phyloP scores from a whole-genome alignment of 495 filamentous ascomycete genomes.

The Tetracladium marchalianum region DNA sequence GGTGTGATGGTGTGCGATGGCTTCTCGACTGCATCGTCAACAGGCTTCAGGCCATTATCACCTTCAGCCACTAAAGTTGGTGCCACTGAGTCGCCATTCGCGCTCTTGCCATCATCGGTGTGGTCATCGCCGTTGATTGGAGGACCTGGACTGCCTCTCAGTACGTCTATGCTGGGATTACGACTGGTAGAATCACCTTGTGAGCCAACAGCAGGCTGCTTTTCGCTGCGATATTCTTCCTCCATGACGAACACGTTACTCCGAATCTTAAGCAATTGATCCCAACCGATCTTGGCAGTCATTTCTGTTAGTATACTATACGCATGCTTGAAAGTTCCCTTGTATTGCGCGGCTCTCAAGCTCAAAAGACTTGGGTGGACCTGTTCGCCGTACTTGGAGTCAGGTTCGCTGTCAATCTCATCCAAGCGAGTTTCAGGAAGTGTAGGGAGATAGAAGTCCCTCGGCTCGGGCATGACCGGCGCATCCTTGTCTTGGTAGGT shows the following conservation, averaged over 20 bases:
- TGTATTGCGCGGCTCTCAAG: conserved; percentile 77
- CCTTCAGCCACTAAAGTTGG: conserved; percentile 18
- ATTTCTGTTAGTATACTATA: conserved; percentile 92
- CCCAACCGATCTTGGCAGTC: conserved; percentile 93
- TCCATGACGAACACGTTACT: conserved; percentile 99
- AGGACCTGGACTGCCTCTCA: conserved; percentile 56
- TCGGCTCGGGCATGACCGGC: conserved; percentile 84
- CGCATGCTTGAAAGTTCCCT: conserved; percentile 89
- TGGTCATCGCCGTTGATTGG: conserved; percentile 47
- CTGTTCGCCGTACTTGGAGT: conserved; percentile 67
- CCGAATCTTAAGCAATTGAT: conserved; percentile 82
- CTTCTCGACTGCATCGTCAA: conserved; percentile 33
- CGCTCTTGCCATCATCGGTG: conserved; percentile 32
- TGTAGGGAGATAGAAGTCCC: conserved; percentile 75
- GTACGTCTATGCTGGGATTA: conserved; percentile 66
- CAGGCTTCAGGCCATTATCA: conserved; percentile 12
- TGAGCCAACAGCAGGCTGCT: conserved; percentile 48
- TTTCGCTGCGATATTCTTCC: conserved; percentile 91
- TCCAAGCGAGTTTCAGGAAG: conserved; percentile 86
- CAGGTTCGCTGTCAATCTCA: conserved; percentile 84
- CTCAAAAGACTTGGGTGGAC: conserved; percentile 82
- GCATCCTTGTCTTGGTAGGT: conserved; percentile 98
- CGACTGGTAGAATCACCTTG: conserved; percentile 43
- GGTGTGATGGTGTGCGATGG: conserved; percentile 76
- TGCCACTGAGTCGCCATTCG: conserved; percentile 21